These are phyloP conservation scores for Cryphonectria parasitica DNA, from an alignment of 2,329 filamentous ascomycete species.

Conservation along the genomic window DNA sequence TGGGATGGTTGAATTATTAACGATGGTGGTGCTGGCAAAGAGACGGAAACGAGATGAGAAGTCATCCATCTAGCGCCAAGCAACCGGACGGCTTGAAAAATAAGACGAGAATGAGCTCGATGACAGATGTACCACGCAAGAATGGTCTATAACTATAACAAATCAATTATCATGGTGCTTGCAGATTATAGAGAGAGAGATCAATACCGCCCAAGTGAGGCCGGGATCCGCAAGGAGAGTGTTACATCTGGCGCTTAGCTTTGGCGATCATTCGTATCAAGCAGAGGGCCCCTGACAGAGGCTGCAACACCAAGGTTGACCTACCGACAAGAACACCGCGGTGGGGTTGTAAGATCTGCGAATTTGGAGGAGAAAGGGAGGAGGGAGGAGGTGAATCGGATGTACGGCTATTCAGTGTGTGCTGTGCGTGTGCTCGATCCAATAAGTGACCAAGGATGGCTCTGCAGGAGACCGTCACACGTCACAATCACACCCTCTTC, in stretches of 20 bases:
- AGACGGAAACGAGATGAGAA: background rate
- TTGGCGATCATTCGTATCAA: slow-evolving; percentile 25
- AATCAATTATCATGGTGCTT: no score
- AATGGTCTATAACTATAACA: background rate
- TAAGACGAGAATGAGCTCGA: background rate
- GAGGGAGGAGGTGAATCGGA: slow-evolving; percentile 6
- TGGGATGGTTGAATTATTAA: background rate
- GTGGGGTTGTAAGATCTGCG: slow-evolving; percentile 23
- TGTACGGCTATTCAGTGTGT: background rate
- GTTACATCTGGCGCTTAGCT: slow-evolving; percentile 23
- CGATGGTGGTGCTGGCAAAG: background rate
- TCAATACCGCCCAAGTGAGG: background rate
- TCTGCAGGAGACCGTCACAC: background rate
- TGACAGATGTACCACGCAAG: background rate
- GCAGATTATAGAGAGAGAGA: background rate
- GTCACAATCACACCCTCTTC: background rate
- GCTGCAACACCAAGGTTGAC: background rate
- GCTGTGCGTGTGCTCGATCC: slow-evolving; percentile 1
- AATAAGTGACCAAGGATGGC: slow-evolving; percentile 16
- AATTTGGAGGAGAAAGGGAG: slow-evolving; percentile 13
- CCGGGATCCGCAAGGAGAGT: background rate
- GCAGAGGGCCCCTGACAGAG: slow-evolving; percentile 24
- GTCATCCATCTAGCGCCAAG: background rate
- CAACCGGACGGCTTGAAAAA: background rate
- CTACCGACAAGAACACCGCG: background rate